Evolutionary conservation across 2,329 filamentous ascomycete genomes (phyloP).

Genomic region (Sarocladium kiliense): DNA sequence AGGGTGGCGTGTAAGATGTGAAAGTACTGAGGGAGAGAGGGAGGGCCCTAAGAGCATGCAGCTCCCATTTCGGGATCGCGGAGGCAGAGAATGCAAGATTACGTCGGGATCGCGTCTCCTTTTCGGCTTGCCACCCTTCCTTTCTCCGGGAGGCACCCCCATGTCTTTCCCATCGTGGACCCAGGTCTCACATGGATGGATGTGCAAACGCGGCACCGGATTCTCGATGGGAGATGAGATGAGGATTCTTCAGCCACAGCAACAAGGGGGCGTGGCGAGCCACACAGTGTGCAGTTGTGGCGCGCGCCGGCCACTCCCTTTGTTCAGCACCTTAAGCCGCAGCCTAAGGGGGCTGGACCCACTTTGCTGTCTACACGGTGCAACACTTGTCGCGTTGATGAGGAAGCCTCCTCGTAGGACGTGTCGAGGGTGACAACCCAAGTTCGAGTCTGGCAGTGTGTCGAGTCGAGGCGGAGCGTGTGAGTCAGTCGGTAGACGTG

Average conservation of each 20-base stretch:
- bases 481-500: neutral
- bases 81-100: constrained; percentile 8
- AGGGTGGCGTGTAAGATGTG: too few species aligned
- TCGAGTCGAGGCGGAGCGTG: neutral
- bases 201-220: neutral
- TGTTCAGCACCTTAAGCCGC: neutral
- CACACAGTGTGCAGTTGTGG: constrained; percentile 5
- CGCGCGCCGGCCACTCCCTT: neutral
- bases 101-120: constrained; percentile 9
- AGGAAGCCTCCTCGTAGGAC: too few species aligned
- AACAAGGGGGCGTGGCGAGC: neutral
- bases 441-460: neutral
- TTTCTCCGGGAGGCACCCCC: neutral
- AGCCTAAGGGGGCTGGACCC: neutral
- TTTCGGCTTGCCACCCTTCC: constrained; percentile 3
- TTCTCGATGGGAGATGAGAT: constrained; percentile 5
- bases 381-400: neutral
- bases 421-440: neutral
- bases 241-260: neutral
- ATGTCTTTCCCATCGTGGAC: constrained; percentile 1
- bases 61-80: neutral
- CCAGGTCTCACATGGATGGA: constrained; percentile 4
- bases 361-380: neutral
- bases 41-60: neutral
- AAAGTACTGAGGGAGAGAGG: neutral